A percentile compares a stretch with the other conserved stretches of the same genome.
Conservation (phyloP, 192 early-diverging fungal genomes). For the Gamsiella multidivaricata region DNA sequence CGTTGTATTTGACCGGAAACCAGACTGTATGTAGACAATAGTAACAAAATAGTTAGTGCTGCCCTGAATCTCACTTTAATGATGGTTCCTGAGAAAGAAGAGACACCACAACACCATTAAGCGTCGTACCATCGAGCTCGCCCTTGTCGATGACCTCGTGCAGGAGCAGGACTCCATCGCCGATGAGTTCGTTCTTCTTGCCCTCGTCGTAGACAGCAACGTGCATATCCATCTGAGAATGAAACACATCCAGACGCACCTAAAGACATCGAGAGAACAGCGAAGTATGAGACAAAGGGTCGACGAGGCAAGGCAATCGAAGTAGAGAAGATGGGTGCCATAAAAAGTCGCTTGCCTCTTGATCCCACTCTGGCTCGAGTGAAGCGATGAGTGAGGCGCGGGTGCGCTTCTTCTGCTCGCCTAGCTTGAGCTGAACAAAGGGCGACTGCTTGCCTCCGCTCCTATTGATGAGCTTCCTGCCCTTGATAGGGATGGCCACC, state of each 20-base stretch:
- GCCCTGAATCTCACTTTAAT: too few species aligned
- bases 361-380: constrained; percentile 52
- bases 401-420: constrained; percentile 50
- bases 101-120: not conserved
- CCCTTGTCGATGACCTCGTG: constrained; percentile 60
- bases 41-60: not conserved
- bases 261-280: constrained; percentile 4
- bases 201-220: constrained; percentile 62
- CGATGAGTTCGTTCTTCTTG: constrained; percentile 61
- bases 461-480: constrained; percentile 42
- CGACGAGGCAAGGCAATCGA: not conserved
- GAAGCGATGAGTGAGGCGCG: constrained; percentile 42
- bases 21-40: constrained; percentile 51
- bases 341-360: constrained; percentile 34
- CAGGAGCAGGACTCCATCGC: constrained; percentile 58
- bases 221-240: constrained; percentile 56
- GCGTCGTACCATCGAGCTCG: constrained; percentile 60
- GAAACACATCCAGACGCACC: constrained; percentile 60
- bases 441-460: constrained; percentile 49
- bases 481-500: constrained; percentile 54
- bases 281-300: not conserved
- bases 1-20: constrained; percentile 59
- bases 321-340: not conserved
- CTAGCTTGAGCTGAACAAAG: constrained; percentile 46
- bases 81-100: constrained; percentile 1